Base-by-base conservation (phyloP, 2,329 filamentous ascomycete genomes). In the Septoria linicola region DNA sequence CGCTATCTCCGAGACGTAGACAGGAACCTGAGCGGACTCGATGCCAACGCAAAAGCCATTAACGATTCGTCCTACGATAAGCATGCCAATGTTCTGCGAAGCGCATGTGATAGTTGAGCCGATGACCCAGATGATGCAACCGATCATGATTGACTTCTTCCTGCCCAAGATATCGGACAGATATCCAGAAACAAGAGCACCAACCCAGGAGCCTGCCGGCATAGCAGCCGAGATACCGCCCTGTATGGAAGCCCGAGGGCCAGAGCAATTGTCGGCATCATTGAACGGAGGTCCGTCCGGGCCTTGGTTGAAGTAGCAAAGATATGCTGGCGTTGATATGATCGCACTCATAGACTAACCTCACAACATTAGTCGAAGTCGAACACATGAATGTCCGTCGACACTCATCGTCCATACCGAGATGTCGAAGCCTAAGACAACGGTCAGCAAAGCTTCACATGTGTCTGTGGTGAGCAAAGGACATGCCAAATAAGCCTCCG, bases 41-140 rank as follows among this genome's bases (percentile, higher is more conserved):
- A 90, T 88, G 54, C 87, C 88, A 49, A 90, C 84, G 50, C 83
- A 83, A 59, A 89, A 63, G 35, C 87, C 87, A 57, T 86, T 84
- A 67, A 90, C 80, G 56, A 85, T 72, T 56, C 88, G 82, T 2
- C 87, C 87, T 2, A 79, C 79, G 53, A 87, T 81, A 14, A 91
- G 77, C 84, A 89, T 88, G 21, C 73, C 77, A 35, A 89, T 80
- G 63, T 83, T 82, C 61, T 85, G 78, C 1, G 85, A 68, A 1
- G 83, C 80, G 41, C 78, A 80, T 62, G 84, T 79, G 50, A 89
- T 78, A 51, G 79, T 75, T 23, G 80, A 82, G 21, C 84, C 84
- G 39, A 82, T 74, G 48, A 72, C 73, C 76, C 79, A 70, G 71
- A 77, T 59, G 40, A 64, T 41, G 1, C 62, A 59, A n/a, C 59